Conservation (phyloP, 2,329 filamentous ascomycete genomes). For the Pestalotiopsis sp. region DNA sequence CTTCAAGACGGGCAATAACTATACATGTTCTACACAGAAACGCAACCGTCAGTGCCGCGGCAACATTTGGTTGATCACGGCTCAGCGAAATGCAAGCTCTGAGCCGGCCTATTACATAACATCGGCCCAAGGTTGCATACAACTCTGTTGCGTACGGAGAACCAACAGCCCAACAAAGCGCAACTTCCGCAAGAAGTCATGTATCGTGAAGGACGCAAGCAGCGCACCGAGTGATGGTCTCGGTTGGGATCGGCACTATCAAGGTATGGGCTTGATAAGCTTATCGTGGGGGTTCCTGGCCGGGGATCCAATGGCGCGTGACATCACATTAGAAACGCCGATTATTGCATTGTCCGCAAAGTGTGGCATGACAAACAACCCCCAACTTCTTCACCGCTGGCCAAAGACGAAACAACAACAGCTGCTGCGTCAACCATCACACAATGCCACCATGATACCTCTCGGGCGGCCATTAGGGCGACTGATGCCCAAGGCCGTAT, state of each 20-base stretch:
- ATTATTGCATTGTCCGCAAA: background rate
- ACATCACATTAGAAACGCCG: slow-evolving; percentile 1
- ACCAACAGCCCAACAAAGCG: background rate
- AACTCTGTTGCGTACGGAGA: background rate
- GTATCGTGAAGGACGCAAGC: background rate
- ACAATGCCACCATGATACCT: slow-evolving; percentile 51
- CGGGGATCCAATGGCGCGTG: slow-evolving; percentile 4
- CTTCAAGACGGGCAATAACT: no score
- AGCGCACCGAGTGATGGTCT: background rate
- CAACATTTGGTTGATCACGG: no score
- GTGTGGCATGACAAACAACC: slow-evolving; percentile 3
- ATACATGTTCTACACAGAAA: no score
- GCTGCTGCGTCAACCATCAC: slow-evolving; percentile 2
- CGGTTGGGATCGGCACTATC: slow-evolving; percentile 5
- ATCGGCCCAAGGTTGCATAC: no score
- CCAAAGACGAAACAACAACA: background rate
- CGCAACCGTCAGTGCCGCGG: no score
- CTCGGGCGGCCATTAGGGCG: slow-evolving; percentile 42
- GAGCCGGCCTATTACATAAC: no score
- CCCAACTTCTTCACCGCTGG: slow-evolving; percentile 6
- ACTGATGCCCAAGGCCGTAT: slow-evolving; percentile 28
- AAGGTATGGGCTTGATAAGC: slow-evolving; percentile 1
- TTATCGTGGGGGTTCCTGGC: background rate
- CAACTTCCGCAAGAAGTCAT: background rate
- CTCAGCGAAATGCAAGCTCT: background rate